Evolutionary conservation across 257 asterid species (phyloP).

Genomic region (Nicotiana noctiflora): DNA sequence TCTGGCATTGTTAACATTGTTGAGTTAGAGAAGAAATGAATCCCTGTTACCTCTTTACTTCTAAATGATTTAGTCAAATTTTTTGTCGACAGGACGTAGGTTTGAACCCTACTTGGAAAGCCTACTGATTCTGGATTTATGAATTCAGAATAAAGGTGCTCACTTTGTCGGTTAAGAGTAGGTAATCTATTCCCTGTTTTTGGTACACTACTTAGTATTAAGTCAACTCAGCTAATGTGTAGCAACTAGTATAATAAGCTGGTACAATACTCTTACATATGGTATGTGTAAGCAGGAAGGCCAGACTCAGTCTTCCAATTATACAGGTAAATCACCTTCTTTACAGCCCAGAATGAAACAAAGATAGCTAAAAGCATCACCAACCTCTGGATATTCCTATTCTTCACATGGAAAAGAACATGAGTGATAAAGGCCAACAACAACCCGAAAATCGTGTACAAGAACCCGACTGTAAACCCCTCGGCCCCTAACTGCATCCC

Average conservation of each 20-base stretch:
- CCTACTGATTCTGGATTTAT: neutral
- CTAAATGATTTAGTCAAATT: too few relatives aligned
- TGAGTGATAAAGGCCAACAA: slow-evolving; percentile 63
- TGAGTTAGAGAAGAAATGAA: too few relatives aligned
- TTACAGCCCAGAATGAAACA: slow-evolving; percentile 56
- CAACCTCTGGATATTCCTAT: too few relatives aligned
- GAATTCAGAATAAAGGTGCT: too few relatives aligned
- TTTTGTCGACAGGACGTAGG: neutral
- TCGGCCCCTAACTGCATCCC: slow-evolving; percentile 94
- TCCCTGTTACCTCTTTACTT: too few relatives aligned
- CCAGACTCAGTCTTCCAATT: slow-evolving; percentile 93
- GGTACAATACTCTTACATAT: slow-evolving; percentile 54
- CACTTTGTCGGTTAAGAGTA: neutral
- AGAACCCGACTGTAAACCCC: slow-evolving; percentile 70
- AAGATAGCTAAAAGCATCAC: slow-evolving; percentile 12
- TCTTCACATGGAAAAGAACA: slow-evolving; percentile 25
- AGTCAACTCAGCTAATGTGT: neutral
- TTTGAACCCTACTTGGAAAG: neutral
- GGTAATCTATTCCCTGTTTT: neutral
- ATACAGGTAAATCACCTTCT: slow-evolving; percentile 68
- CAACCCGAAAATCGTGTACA: slow-evolving; percentile 70
- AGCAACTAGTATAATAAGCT: neutral
- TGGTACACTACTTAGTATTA: neutral
- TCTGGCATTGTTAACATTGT: too few relatives aligned
- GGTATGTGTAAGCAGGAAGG: slow-evolving; percentile 59